Conservation (phyloP, 257 asterid species). For the Penstemon davidsonii region DNA sequence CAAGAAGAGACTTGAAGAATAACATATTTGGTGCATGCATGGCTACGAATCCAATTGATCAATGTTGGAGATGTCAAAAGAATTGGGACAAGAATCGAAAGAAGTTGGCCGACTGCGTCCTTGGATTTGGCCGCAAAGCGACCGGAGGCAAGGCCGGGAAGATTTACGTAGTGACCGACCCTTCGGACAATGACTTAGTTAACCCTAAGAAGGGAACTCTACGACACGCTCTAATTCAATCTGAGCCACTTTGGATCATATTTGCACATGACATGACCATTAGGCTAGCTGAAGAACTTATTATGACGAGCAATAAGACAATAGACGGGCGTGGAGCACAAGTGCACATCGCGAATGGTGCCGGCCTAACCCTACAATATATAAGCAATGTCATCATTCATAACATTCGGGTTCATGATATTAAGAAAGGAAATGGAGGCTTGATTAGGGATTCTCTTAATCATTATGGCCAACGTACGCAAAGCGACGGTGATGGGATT, state of each 20-base stretch:
- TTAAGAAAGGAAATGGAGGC: constrained; percentile 45
- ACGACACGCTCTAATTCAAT: constrained; percentile 54
- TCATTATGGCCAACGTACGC: constrained; percentile 44
- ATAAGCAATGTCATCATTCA: constrained; percentile 48
- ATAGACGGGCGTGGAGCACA: constrained; percentile 67
- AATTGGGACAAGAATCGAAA: constrained; percentile 49
- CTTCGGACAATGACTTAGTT: constrained; percentile 47
- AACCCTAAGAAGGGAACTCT: constrained; percentile 60
- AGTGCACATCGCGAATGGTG: constrained; percentile 50
- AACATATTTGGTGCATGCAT: constrained; percentile 33
- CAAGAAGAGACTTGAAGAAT: constrained; percentile 37
- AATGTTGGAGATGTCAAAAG: constrained; percentile 56
- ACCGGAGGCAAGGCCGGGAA: constrained; percentile 63
- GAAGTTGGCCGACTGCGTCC: constrained; percentile 42
- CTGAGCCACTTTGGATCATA: constrained; percentile 56
- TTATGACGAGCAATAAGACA: constrained; percentile 58
- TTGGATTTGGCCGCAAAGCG: constrained; percentile 56
- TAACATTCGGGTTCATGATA: constrained; percentile 47
- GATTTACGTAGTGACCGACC: constrained; percentile 47
- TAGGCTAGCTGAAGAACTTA: constrained; percentile 46
- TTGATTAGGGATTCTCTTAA: constrained; percentile 42
- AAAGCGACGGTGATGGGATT: constrained; percentile 62
- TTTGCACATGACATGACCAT: constrained; percentile 44
- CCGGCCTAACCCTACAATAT: constrained; percentile 52
- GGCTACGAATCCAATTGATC: constrained; percentile 68